Conservation (phyloP, 371 early-diverging fungal species). For the Mortierella sp. region DNA sequence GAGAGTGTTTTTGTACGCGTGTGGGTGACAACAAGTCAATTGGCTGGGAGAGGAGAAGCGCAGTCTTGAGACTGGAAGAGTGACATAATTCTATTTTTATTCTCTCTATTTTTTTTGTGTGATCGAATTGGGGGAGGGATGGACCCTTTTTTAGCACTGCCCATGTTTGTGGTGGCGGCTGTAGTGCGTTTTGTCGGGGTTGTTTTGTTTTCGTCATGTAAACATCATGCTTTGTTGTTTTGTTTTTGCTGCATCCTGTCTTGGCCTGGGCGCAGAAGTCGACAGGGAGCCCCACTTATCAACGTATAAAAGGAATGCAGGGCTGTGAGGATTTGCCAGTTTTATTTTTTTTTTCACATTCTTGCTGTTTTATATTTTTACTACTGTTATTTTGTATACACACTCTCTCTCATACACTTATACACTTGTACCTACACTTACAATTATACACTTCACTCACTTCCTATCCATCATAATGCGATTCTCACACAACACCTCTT, state of each 20-base stretch:
- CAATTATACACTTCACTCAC: background rate
- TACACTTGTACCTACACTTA: background rate
- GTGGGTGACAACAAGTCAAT: too few relatives aligned
- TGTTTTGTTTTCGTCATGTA: background rate
- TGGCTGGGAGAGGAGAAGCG: too few relatives aligned
- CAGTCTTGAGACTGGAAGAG: too few relatives aligned
- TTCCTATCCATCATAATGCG: constrained; percentile 9
- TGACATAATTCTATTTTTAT: too few relatives aligned
- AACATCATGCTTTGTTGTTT: background rate
- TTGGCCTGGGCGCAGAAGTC: constrained; percentile 10
- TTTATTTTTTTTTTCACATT: background rate
- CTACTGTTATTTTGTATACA: background rate
- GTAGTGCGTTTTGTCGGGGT: background rate
- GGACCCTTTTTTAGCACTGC: background rate
- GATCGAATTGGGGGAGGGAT: too few relatives aligned
- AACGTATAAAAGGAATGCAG: too few relatives aligned
- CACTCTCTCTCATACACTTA: background rate
- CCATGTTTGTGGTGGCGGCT: background rate
- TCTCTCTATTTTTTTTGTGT: too few relatives aligned
- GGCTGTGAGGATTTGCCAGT: too few relatives aligned
- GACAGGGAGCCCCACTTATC: too few relatives aligned
- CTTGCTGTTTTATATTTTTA: background rate
- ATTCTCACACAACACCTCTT: background rate
- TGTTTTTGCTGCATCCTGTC: too few relatives aligned
- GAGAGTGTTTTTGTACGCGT: too few relatives aligned